A percentile compares a stretch with the other conserved stretches of the same genome.
Evolutionary conservation across 192 early-diverging fungal species (phyloP).

Genomic region (Linnemannia elongata): DNA sequence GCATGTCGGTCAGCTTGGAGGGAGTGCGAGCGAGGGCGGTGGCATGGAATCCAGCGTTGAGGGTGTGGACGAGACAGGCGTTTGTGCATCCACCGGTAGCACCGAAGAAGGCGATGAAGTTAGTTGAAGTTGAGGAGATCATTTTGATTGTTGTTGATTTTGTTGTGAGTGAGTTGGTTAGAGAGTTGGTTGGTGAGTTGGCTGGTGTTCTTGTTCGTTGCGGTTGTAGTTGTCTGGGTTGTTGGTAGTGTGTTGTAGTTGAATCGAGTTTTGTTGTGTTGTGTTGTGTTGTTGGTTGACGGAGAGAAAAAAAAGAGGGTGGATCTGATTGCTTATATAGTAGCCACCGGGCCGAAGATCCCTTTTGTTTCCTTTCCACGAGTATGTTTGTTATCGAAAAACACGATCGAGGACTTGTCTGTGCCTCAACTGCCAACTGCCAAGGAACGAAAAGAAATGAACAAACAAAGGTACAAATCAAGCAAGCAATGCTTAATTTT

Average conservation of each 20-base stretch:
- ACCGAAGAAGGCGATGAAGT: slow-evolving; percentile 51
- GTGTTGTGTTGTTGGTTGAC: too few species aligned
- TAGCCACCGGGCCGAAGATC: background rate
- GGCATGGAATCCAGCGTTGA: slow-evolving; percentile 36
- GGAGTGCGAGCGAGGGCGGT: slow-evolving; percentile 48
- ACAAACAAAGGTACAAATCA: background rate
- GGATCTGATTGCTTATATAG: background rate
- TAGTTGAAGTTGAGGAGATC: background rate
- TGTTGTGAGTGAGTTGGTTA: too few species aligned
- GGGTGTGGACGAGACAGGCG: slow-evolving; percentile 33
- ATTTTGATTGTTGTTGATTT: background rate
- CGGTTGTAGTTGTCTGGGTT: too few species aligned
- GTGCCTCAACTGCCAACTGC: background rate
- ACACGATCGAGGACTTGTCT: background rate
- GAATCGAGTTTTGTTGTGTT: too few species aligned
- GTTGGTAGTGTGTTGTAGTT: too few species aligned
- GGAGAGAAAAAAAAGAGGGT: too few species aligned
- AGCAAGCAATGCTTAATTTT: background rate
- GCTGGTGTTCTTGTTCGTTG: too few species aligned
- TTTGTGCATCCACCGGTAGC: slow-evolving; percentile 52
- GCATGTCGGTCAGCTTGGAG: slow-evolving; percentile 43
- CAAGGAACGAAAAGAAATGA: background rate
- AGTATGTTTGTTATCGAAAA: background rate
- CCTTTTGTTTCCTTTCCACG: background rate
- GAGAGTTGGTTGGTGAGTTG: background rate